Evolutionary conservation across 352 stramenopile species (phyloP), one percentile per base, ranked within the genome.

Genomic region (Phytophthora quininea): DNA sequence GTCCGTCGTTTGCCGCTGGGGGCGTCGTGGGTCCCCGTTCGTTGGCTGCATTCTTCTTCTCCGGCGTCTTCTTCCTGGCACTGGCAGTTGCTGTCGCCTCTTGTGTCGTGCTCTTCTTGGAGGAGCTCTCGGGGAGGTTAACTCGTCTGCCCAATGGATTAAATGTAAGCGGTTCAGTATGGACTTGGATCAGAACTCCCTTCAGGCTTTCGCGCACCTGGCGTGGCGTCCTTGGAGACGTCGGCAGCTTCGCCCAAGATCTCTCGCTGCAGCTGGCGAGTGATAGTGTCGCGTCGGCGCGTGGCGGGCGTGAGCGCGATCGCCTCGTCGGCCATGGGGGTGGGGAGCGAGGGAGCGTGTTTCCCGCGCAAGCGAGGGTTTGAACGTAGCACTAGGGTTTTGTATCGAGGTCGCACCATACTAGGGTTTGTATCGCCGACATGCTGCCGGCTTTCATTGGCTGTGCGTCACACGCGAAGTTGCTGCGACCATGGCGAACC

Each of bases 211-310:
- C 9, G 37, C 38, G 11, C 30, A 54, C 35, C 14, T 37, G 24
- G 27, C 30, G 33, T 40, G 40, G 43, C 53, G 40, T 55, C 24
- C 35, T 60, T 29, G n/a, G 37, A 1, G 7, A 29, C 24, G 19
- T 58, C 3, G 10, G 19, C 30, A 2, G 54, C 57, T 5, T 62
- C 46, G 6, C 71, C 69, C 52, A 91, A 64, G 32, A 92, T 86
- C 70, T 90, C 80, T 38, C 80, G 80, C 76, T 90, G 84, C 45
- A 90, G 68, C 62, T 85, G 76, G 49, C 74, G 80, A 7, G 78
- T 82, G 59, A 90, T 76, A 31, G 74, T 88, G 27, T 89, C 84
- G 37, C 67, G 52, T 14, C 64, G 69, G n/a, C 59, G 48, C 15
- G 50, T 30, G 24, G 49, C 58, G 55, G 81, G 72, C 49, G 72